These are phyloP conservation scores for barley (Hordeum vulgare) DNA, from an alignment of 176 grass and related monocot genomes.

Conservation along the genomic window MorexV3_pseudomolecules_assembly NC_058523.1:58706271-58706770, in stretches of 20 bases:
- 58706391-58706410: conserved; percentile 28
- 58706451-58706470: conserved; percentile 32
- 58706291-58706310: neutral
- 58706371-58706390: conserved; percentile 21
- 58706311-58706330: neutral
- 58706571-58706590: conserved; percentile 44
- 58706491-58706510: conserved; percentile 43
- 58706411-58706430: neutral
- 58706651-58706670: conserved; percentile 43
- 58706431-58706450: neutral
- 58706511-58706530: conserved; percentile 25
- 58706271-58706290: neutral
- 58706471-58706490: conserved; percentile 28
- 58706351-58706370: neutral
- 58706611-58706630: conserved; percentile 28
- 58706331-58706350: neutral
- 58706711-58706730: conserved; percentile 24
- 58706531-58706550: conserved; percentile 52
- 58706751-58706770: conserved; percentile 9
- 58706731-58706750: neutral
- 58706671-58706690: conserved; percentile 25
- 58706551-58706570: conserved; percentile 37
- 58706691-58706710: conserved; percentile 14
- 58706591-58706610: conserved; percentile 31
- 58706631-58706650: conserved; percentile 40